Base-by-base conservation (phyloP, 768 basidiomycete genomes). In the Trametes cingulata region DNA sequence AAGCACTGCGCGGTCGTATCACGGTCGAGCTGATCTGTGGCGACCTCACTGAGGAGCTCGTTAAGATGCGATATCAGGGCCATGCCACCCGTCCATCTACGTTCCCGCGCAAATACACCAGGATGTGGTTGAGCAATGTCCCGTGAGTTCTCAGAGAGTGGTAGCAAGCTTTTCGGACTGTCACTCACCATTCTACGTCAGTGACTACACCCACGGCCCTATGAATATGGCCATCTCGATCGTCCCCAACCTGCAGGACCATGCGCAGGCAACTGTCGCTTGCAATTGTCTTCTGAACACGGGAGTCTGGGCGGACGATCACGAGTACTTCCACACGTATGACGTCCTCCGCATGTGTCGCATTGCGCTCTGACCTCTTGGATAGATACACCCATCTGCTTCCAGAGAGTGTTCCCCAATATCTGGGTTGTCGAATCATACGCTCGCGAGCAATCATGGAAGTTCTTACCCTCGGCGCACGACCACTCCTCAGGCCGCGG, bases 101-200 rank as follows among this genome's bases (percentile, higher is more conserved):
- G 3, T 75, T 76, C 50, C 74, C 74, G 1, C 67, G 61, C 27
- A 60, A 65, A 25, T 76, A 66, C 51, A 75, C 70, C 3, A 56
- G 74, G 17, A 73, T 74, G 45, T 77, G 73, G 68, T 46, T 76
- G 46, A 73, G 71, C 54, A 77, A 74, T 45, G 67, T 73, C 33
- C 73, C 74, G 73, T 75, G 36, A 25, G 17, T 10, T 40, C 25
- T 24, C 33, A 7, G 29, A 25, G 36, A 10, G 5, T 3, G 10
- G 3, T 27, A 20, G 2, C 3, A 2, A 36, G 17, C 2, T 22
- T 9, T 13, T 10, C n/a, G n/a, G 41, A 17, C 42, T 3, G 36
- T 12, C 17, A 48, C 29, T 33, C 29, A 33, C 10, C 39, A 12
- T 25, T 2, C 10, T 17, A 8, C 33, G 43, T 8, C 52, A 74